Percentiles rank a stretch among this genome's conserved stretches.
Evolutionary conservation across 2,329 filamentous ascomycete genomes (phyloP).

Genomic region (Parascedosporium putredinis): DNA sequence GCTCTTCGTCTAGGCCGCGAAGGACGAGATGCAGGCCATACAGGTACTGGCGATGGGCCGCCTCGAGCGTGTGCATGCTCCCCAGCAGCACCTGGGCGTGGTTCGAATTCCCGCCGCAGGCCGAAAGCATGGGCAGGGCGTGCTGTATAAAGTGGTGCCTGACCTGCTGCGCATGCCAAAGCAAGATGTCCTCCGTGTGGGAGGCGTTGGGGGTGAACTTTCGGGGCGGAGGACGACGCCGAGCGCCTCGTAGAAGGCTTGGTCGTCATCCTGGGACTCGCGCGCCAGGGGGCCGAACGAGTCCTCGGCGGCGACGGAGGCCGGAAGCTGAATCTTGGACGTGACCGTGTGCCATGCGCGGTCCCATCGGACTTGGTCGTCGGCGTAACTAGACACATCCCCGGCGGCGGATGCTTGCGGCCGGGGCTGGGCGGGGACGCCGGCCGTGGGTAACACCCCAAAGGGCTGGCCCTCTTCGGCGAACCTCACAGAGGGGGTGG

Average conservation of each 20-base stretch:
- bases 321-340: conserved; percentile 42
- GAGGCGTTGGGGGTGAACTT: conserved; percentile 35
- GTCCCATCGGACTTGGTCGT: conserved; percentile 47
- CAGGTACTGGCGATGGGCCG: conserved; percentile 46
- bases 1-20: conserved; percentile 31
- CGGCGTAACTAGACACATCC: background rate
- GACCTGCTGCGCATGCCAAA: conserved; percentile 52
- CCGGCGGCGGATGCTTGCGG: too few species aligned
- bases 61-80: conserved; percentile 48
- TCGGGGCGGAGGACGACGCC: conserved; percentile 40
- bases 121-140: conserved; percentile 44
- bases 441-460: conserved; percentile 25
- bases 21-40: conserved; percentile 42
- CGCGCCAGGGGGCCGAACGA: conserved; percentile 38
- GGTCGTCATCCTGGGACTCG: conserved; percentile 31
- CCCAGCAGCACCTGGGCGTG: conserved; percentile 36
- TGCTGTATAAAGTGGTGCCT: conserved; percentile 50
- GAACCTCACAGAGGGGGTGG: conserved; percentile 26
- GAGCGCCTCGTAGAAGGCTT: conserved; percentile 40
- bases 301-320: conserved; percentile 43
- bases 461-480: conserved; percentile 34
- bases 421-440: conserved; percentile 14
- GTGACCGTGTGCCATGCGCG: conserved; percentile 54
- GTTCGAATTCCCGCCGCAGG: conserved; percentile 24
- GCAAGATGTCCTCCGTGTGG: conserved; percentile 44